phyloP scores from a whole-genome alignment of 306 rosid genomes.

The Begonia loranthoides region DNA sequence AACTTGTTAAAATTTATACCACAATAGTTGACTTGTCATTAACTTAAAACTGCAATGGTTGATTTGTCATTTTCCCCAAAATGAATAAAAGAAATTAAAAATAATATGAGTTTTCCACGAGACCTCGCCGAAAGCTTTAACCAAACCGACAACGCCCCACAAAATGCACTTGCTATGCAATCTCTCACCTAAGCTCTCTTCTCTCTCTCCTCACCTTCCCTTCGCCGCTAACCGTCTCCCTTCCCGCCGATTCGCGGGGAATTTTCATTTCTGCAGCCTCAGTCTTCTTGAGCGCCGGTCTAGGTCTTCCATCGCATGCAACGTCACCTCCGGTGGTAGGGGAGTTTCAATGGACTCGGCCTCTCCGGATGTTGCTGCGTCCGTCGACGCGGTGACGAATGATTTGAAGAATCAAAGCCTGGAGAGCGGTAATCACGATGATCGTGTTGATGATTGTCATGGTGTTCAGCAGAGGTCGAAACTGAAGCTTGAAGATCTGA shows the following conservation, averaged over 20 bases:
- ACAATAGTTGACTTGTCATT: no score
- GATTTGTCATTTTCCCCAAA: no score
- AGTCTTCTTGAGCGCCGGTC: conserved; percentile 2
- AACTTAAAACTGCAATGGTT: no score
- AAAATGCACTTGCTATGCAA: conserved; percentile 24
- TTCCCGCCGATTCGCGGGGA: conserved; percentile 11
- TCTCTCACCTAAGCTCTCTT: conserved; percentile 30
- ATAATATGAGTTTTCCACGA: no score
- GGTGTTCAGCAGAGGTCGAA: conserved; percentile 2
- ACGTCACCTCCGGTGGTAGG: conserved; percentile 9
- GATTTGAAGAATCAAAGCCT: conserved; percentile 55
- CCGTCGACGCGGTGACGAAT: conserved; percentile 55
- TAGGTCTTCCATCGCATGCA: conserved; percentile 16
- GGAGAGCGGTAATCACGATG: conserved; percentile 4
- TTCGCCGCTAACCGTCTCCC: conserved; percentile 14
- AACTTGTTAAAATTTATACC: no score
- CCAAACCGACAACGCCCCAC: not conserved
- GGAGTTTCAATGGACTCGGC: conserved; percentile 46
- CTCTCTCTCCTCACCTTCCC: conserved; percentile 12
- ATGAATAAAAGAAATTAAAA: no score
- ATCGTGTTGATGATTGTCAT: conserved; percentile 6
- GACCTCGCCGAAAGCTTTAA: not conserved
- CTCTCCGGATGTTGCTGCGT: conserved; percentile 21
- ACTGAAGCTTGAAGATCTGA: conserved; percentile 61
- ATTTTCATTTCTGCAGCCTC: conserved; percentile 22